Conservation (phyloP, 2,329 filamentous ascomycete genomes). For the Colletotrichum sp. region DNA sequence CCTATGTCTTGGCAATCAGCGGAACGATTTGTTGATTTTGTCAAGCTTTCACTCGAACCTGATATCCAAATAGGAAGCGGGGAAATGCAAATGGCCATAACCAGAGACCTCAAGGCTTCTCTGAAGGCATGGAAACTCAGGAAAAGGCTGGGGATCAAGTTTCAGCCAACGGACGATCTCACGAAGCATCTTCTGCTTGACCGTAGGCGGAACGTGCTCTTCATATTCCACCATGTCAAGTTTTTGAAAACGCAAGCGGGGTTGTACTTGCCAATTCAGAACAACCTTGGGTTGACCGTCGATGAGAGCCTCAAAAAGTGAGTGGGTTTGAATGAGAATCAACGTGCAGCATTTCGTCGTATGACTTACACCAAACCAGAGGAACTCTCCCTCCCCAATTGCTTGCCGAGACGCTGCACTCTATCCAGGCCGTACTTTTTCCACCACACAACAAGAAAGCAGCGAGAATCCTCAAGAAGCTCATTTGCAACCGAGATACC, state of each 20-base stretch:
- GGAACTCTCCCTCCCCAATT: background rate
- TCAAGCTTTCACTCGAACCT: background rate
- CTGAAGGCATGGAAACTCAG: background rate
- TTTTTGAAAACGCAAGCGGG: background rate
- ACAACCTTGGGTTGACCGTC: background rate
- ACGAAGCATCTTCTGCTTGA: background rate
- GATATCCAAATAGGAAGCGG: fast-evolving
- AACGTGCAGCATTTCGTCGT: fast-evolving
- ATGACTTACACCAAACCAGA: background rate
- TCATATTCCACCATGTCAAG: background rate
- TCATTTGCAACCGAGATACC: background rate
- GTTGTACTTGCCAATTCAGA: background rate
- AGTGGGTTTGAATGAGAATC: background rate
- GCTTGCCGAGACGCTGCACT: background rate
- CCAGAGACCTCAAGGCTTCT: background rate
- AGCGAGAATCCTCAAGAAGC: background rate
- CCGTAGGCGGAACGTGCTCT: background rate
- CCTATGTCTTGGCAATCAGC: no score
- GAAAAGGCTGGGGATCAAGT: background rate
- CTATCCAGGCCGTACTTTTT: background rate
- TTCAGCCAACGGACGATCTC: background rate
- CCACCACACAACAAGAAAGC: background rate
- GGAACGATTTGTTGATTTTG: background rate
- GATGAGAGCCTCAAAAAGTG: background rate
- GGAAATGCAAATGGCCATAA: background rate